phyloP scores from a whole-genome alignment of 345 rosid genomes.

The Salix udensis region DNA sequence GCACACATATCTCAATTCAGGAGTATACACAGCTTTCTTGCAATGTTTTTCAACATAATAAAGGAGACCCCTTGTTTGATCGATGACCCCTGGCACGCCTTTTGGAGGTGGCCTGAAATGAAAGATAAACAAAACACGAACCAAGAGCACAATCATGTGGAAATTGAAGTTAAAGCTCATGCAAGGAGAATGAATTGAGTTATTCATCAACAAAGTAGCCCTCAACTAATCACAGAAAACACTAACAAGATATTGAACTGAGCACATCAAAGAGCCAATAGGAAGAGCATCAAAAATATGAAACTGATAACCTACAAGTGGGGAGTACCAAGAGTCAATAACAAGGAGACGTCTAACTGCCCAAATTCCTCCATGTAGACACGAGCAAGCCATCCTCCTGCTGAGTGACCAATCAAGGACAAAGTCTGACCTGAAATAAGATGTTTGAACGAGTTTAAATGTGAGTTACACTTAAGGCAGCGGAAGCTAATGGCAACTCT shows the following conservation, averaged over 20 bases:
- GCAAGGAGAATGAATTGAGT: background rate
- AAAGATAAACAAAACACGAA: background rate
- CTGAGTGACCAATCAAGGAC: constrained; percentile 90
- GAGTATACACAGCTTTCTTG: constrained; percentile 66
- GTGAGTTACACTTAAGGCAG: background rate
- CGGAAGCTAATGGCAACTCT: background rate
- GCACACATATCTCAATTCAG: constrained; percentile 77
- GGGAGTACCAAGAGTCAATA: constrained; percentile 93
- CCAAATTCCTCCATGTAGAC: constrained; percentile 85
- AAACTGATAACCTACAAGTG: constrained; percentile 66
- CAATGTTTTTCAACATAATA: constrained; percentile 67
- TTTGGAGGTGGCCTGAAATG: constrained; percentile 79
- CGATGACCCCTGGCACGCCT: constrained; percentile 70
- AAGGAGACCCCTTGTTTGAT: constrained; percentile 93
- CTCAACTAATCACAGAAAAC: background rate
- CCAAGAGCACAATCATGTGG: background rate
- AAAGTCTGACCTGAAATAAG: constrained; percentile 48
- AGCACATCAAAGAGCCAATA: background rate
- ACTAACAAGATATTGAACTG: background rate
- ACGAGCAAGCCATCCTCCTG: constrained; percentile 98
- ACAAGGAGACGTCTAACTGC: constrained; percentile 52
- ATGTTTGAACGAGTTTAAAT: constrained; percentile 5
- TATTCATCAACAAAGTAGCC: background rate
- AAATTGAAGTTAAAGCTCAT: background rate
- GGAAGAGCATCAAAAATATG: constrained; percentile 1